Percentiles rank a stretch among this genome's conserved stretches.
Evolutionary conservation across 768 basidiomycete genomes (phyloP).

Genomic region (Heimioporus sp.): DNA sequence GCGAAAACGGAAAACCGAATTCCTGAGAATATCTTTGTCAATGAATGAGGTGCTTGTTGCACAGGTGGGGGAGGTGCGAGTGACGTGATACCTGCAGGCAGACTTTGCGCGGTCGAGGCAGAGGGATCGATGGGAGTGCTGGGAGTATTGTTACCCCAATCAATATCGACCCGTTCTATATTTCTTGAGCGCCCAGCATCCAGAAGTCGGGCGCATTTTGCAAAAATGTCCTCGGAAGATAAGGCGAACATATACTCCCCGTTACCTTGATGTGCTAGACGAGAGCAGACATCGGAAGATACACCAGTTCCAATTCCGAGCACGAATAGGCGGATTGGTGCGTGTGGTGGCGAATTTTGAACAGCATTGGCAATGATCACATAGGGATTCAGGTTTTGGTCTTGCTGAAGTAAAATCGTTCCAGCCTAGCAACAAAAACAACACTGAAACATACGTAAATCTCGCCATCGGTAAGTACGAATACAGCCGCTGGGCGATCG

Average conservation of each 20-base stretch:
- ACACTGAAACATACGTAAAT: constrained; percentile 24
- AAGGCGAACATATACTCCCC: constrained; percentile 50
- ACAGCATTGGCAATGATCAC: constrained; percentile 32
- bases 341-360: constrained; percentile 20
- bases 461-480: constrained; percentile 60
- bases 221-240: constrained; percentile 43
- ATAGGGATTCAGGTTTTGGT: constrained; percentile 17
- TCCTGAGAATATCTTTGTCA: constrained; percentile 33
- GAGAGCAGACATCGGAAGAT: constrained; percentile 50
- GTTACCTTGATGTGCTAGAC: constrained; percentile 53
- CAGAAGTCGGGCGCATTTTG: constrained; percentile 49
- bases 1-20: constrained; percentile 35
- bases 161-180: constrained; percentile 44
- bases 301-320: constrained; percentile 54
- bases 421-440: neutral
- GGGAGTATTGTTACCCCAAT: constrained; percentile 41
- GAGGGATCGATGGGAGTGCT: neutral
- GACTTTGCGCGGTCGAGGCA: constrained; percentile 15
- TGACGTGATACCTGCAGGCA: constrained; percentile 9
- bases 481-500: constrained; percentile 44
- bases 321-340: constrained; percentile 50
- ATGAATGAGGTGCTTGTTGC: constrained; percentile 32
- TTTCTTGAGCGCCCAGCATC: constrained; percentile 48
- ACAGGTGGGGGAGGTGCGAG: constrained; percentile 36
- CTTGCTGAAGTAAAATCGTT: neutral